Evolutionary conservation across 768 basidiomycete genomes (phyloP).

Genomic region (Agaricus subrufescens): DNA sequence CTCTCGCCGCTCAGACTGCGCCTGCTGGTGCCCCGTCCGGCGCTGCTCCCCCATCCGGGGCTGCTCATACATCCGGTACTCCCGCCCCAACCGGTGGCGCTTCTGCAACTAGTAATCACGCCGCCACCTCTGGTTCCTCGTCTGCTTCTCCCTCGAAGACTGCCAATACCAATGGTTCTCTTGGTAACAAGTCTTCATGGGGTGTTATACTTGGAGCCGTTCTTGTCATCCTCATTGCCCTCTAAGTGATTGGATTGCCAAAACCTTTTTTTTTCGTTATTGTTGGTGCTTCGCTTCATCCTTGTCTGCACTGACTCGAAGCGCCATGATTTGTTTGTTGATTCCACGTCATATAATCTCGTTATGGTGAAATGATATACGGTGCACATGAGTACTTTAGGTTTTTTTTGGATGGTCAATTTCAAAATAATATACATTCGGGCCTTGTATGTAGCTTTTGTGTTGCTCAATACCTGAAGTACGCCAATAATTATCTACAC

Average conservation of each 20-base stretch:
- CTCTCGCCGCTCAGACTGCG: constrained; percentile 37
- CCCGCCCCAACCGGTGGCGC: constrained; percentile 17
- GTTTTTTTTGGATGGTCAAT: no score
- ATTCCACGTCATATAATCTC: no score
- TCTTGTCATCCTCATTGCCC: constrained; percentile 29
- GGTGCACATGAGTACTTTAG: no score
- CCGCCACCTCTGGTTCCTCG: constrained; percentile 9
- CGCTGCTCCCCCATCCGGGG: constrained; percentile 10
- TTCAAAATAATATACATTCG: no score
- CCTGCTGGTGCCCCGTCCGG: neutral
- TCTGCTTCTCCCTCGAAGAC: constrained; percentile 17
- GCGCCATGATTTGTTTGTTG: no score
- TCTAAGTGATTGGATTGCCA: constrained; percentile 20
- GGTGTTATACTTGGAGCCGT: constrained; percentile 29
- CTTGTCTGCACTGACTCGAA: no score
- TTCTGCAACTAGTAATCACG: constrained; percentile 14
- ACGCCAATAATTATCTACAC: no score
- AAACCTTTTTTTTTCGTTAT: neutral
- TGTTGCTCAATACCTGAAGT: no score
- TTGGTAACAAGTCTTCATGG: constrained; percentile 25
- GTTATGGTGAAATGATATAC: no score
- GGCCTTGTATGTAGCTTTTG: no score
- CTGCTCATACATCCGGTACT: constrained; percentile 3
- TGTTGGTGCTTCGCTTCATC: neutral
- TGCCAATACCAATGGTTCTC: neutral